Evolutionary conservation across 1,139 yeast genomes (phyloP).

Genomic region (Arxiozyma slooffiae): DNA sequence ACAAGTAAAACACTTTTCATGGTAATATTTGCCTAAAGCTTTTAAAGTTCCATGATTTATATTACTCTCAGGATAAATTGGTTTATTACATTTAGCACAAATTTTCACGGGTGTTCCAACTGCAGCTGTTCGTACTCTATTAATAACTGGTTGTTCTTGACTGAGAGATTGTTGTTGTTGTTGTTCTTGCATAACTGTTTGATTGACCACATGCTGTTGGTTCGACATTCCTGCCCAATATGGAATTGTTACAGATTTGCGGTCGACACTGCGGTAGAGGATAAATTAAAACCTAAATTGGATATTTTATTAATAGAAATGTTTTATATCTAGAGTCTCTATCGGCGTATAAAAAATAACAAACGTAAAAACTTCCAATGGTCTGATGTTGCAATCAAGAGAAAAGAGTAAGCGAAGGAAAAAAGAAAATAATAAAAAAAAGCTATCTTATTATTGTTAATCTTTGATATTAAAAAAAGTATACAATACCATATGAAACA

Average conservation of each 20-base stretch:
- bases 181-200: background rate
- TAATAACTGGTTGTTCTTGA: background rate
- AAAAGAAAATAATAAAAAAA: too few species aligned
- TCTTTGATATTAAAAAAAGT: too few species aligned
- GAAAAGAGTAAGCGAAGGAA: too few species aligned
- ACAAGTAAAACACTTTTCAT: conserved; percentile 81
- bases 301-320: too few species aligned
- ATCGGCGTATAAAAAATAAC: too few species aligned
- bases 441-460: too few species aligned
- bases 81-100: conserved; percentile 8
- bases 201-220: background rate
- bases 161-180: background rate
- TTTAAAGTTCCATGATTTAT: conserved; percentile 38
- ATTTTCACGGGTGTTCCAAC: conserved; percentile 1
- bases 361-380: too few species aligned
- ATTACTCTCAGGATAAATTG: conserved; percentile 1
- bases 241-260: background rate
- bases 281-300: background rate
- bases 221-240: background rate
- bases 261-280: background rate
- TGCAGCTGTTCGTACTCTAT: background rate
- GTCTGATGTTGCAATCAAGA: too few species aligned
- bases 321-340: too few species aligned
- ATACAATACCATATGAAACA: too few species aligned
- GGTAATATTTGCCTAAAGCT: conserved; percentile 71